phyloP scores from a whole-genome alignment of 2,329 filamentous ascomycete species.

The Didymella lethalis region DNA sequence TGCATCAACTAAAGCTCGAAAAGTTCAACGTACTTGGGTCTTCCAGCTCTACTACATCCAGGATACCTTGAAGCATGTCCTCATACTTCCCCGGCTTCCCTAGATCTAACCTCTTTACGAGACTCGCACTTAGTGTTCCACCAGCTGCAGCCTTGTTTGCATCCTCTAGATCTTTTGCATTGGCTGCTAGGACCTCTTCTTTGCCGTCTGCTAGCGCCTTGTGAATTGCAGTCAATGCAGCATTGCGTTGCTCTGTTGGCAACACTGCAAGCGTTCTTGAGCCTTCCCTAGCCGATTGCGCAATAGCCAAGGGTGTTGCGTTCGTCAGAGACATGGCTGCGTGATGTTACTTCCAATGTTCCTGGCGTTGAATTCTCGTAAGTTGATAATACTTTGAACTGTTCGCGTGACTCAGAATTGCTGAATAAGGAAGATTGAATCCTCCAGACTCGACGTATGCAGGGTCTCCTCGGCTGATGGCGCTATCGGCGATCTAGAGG shows the following conservation, averaged over 20 bases:
- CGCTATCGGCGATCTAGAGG: slow-evolving; percentile 25
- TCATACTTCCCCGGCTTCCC: slow-evolving; percentile 90
- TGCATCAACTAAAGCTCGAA: neutral
- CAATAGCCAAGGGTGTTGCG: slow-evolving; percentile 78
- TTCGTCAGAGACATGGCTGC: slow-evolving; percentile 81
- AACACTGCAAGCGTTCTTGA: slow-evolving; percentile 86
- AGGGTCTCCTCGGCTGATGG: slow-evolving; percentile 30
- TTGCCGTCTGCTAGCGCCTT: slow-evolving; percentile 73
- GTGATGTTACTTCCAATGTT: slow-evolving; percentile 26
- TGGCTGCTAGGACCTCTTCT: slow-evolving; percentile 83
- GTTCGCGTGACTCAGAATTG: slow-evolving; percentile 39
- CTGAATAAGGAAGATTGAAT: slow-evolving; percentile 25
- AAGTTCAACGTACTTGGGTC: slow-evolving; percentile 76
- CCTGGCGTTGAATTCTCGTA: slow-evolving; percentile 30
- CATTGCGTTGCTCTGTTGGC: slow-evolving; percentile 77
- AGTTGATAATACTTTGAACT: slow-evolving; percentile 18
- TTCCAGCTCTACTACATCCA: slow-evolving; percentile 82
- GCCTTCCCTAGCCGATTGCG: slow-evolving; percentile 78
- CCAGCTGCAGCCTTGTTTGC: slow-evolving; percentile 77
- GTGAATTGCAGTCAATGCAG: slow-evolving; percentile 84
- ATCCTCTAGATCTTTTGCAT: slow-evolving; percentile 79
- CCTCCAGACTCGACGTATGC: slow-evolving; percentile 25
- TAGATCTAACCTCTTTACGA: slow-evolving; percentile 88
- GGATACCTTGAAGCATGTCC: slow-evolving; percentile 94
- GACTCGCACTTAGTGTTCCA: slow-evolving; percentile 79